Conservation (phyloP, 257 asterid species). For the Gentiana straminea region DNA sequence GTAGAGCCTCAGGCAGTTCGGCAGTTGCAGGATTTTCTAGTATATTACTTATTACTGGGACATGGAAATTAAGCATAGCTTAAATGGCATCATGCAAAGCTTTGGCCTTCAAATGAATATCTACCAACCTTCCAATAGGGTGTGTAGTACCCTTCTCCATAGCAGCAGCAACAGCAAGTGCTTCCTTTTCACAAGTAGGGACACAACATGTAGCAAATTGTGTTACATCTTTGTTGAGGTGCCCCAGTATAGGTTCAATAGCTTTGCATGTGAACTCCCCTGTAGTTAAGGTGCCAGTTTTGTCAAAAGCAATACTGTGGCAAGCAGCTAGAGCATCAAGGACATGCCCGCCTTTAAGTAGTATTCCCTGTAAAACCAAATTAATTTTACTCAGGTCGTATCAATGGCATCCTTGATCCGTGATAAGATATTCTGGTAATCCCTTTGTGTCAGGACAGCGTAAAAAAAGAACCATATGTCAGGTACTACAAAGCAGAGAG, state of each 20-base stretch:
- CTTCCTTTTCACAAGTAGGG: constrained; percentile 95
- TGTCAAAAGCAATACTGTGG: constrained; percentile 89
- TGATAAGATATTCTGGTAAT: too few relatives aligned
- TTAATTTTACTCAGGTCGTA: background rate
- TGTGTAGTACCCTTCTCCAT: constrained; percentile 99
- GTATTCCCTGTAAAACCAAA: constrained; percentile 58
- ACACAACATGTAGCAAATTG: constrained; percentile 61
- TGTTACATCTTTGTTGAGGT: constrained; percentile 26
- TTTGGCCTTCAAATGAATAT: background rate
- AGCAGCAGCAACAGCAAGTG: constrained; percentile 98
- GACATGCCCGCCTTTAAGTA: constrained; percentile 93
- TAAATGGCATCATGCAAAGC: background rate
- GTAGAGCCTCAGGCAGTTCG: too few relatives aligned
- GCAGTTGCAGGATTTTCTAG: too few relatives aligned
- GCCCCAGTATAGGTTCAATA: constrained; percentile 98
- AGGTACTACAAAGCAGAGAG: too few relatives aligned
- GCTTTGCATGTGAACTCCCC: constrained; percentile 98
- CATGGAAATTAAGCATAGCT: background rate
- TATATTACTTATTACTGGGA: too few relatives aligned
- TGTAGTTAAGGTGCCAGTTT: constrained; percentile 96
- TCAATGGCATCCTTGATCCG: too few relatives aligned
- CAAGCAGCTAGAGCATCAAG: constrained; percentile 96
- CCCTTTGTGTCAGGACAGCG: too few relatives aligned
- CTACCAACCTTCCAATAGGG: constrained; percentile 88
- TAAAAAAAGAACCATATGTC: too few relatives aligned